Base-by-base conservation (phyloP, 345 rosid species). In the Rhodamnia rubescens region DNA sequence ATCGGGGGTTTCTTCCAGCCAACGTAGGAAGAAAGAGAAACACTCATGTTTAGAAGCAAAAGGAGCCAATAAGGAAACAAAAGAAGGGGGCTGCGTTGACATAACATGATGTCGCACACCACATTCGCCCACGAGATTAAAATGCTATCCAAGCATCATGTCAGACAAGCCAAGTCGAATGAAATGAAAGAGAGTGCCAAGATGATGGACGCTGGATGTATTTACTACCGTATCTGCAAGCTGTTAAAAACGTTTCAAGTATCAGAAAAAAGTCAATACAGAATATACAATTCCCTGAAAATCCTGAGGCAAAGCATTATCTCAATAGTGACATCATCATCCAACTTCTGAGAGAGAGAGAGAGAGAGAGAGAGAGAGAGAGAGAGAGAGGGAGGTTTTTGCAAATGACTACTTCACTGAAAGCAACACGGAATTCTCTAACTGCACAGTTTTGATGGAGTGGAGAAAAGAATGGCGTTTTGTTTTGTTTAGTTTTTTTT, bases 311-410 rank as follows among this genome's bases (percentile, higher is more conserved):
- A 29, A 29, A 61, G 42, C 75, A 29, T 29, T 91, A 94, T 97
- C 97, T 93, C 92, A n/a, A 94, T 92, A 0, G 92, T 90, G 83
- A 95, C 95, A 82, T 91, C 92, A 74, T 92, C 97, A 90, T 93
- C 96, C 83, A 94, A 88, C 84, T n/a, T n/a, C n/a, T n/a, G n/a
- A n/a, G n/a, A n/a, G n/a, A n/a, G n/a, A n/a, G n/a, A n/a, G n/a
- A n/a, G n/a, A n/a, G n/a, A n/a, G n/a, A n/a, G n/a, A n/a, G n/a
- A n/a, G n/a, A n/a, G n/a, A n/a, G n/a, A n/a, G n/a, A n/a, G n/a
- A n/a, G n/a, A n/a, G n/a, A n/a, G n/a, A n/a, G n/a, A n/a, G n/a
- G n/a, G n/a, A n/a, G n/a, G n/a, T n/a, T n/a, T n/a, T n/a, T n/a
- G n/a, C n/a, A n/a, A n/a, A n/a, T n/a, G n/a, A n/a, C n/a, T 29